Base-by-base conservation (phyloP, 2,329 filamentous ascomycete species). In the Aspergillus persii region DNA sequence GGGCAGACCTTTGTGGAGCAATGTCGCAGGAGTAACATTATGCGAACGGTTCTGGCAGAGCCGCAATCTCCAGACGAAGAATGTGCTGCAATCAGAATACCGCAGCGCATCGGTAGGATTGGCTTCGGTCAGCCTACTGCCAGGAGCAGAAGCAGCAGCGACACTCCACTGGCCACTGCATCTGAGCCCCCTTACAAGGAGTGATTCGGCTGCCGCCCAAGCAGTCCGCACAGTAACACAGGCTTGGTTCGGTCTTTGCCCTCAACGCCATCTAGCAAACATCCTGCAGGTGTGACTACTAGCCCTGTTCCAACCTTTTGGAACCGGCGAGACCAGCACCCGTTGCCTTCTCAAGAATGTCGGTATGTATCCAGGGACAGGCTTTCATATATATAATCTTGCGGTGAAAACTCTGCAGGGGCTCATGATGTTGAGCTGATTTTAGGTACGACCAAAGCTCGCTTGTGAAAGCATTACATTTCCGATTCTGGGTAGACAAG, bases 151-250 rank as follows among this genome's bases (percentile, higher is more conserved):
- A 39, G 36, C 12, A 39, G 36, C 36, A 39, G 15, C 36, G 15
- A 15, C 15, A 41, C 36, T 7, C 12, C 15, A 41, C 36, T 7
- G 36, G 12, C n/a, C 36, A 41, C 36, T 7, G 12, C 36, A 41
- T 41, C 44, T 23, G 26, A 26, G 18, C 44, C 44, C 44, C 18
- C 18, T 4, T 27, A 26, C 44, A 47, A 41, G 15, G n/a, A 41
- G 36, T 41, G 36, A 41, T 41, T 50, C 12, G 8, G 30, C 30
- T 26, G 18, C 23, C 46, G 29, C 30, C 30, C n/a, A 55, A 50
- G 46, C 46, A 39, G 44, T n/a, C 12, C n/a, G 8, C 18, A 26
- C 53, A 23, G 61, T 61, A 30, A 55, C 49, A 61, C 61, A 57
- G 54, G 9, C 51, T 46, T 54, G 23, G 47, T 30, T n/a, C 12